Percentiles rank a stretch among this genome's conserved stretches.
Evolutionary conservation across 169 alveolate genomes (phyloP).

Genomic region (Cryptosporidium viatorum): DNA sequence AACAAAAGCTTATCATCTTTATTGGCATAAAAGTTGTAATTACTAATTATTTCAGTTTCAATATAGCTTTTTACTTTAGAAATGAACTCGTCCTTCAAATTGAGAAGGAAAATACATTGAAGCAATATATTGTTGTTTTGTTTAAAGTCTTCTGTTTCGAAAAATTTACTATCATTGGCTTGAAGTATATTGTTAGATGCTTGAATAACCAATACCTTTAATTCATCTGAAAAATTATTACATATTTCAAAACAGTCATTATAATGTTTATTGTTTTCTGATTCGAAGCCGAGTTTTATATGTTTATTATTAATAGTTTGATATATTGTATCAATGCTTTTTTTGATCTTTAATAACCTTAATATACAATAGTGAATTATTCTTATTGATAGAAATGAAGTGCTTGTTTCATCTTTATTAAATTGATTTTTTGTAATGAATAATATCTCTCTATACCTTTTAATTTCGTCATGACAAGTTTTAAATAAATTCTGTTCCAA

Average conservation of each 20-base stretch:
- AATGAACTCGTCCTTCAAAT: constrained; percentile 31
- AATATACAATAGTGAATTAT: constrained; percentile 26
- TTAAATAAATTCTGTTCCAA: constrained; percentile 7
- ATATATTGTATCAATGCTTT: background rate
- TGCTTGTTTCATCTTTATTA: background rate
- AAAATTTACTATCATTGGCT: background rate
- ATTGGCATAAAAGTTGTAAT: background rate
- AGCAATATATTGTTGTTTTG: constrained; percentile 6
- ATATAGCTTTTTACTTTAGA: background rate
- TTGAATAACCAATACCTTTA: background rate
- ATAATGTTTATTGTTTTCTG: background rate
- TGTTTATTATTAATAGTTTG: background rate
- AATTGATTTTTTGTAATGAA: constrained; percentile 1
- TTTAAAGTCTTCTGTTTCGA: constrained; percentile 4
- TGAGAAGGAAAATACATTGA: constrained; percentile 31
- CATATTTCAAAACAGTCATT: constrained; percentile 21
- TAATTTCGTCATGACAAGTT: constrained; percentile 10
- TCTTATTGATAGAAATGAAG: constrained; percentile 21
- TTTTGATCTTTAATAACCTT: constrained; percentile 2
- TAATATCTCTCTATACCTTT: constrained; percentile 9
- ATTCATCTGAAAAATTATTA: constrained; percentile 20
- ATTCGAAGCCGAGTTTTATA: background rate
- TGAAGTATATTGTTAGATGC: constrained; percentile 21
- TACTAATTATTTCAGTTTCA: constrained; percentile 1
- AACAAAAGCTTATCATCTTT: constrained; percentile 39